Percentiles rank a stretch among this genome's conserved stretches.
phyloP scores from a whole-genome alignment of 1,284 basidiomycete genomes.

The Pseudozyma thailandica region DNA sequence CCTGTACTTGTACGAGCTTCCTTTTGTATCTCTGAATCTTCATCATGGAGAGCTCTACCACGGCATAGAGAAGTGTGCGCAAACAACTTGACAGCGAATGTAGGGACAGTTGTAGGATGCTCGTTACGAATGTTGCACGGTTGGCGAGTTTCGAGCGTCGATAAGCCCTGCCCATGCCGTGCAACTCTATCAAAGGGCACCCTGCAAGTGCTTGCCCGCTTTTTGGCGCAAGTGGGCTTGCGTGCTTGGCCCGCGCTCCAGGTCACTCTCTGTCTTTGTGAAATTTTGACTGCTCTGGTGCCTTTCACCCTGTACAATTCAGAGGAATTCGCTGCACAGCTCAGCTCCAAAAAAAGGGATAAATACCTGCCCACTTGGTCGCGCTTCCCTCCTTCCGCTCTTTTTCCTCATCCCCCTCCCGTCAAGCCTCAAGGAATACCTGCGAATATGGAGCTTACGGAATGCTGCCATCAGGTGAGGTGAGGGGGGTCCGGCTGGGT shows the following conservation, averaged over 20 bases:
- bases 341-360: slow-evolving; percentile 9
- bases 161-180: not conserved
- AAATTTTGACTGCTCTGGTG: not conserved
- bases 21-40: no score
- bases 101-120: no score
- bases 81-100: no score
- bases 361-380: slow-evolving; percentile 15
- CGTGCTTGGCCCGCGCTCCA: not conserved
- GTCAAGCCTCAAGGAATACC: slow-evolving; percentile 2
- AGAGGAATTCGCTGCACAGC: no score
- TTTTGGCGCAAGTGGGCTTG: not conserved
- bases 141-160: no score
- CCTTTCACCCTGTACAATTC: no score
- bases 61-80: no score
- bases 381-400: slow-evolving; percentile 5
- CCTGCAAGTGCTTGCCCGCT: not conserved
- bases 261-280: not conserved
- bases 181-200: not conserved
- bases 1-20: slow-evolving; percentile 9
- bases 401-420: slow-evolving; percentile 27
- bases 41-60: not conserved
- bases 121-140: no score
- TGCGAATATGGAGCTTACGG: not conserved
- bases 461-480: slow-evolving; percentile 15
- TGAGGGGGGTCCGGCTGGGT: slow-evolving; percentile 28